phyloP scores from a whole-genome alignment of 164 flowering plant genomes.

The Tetracentron sinense region DNA sequence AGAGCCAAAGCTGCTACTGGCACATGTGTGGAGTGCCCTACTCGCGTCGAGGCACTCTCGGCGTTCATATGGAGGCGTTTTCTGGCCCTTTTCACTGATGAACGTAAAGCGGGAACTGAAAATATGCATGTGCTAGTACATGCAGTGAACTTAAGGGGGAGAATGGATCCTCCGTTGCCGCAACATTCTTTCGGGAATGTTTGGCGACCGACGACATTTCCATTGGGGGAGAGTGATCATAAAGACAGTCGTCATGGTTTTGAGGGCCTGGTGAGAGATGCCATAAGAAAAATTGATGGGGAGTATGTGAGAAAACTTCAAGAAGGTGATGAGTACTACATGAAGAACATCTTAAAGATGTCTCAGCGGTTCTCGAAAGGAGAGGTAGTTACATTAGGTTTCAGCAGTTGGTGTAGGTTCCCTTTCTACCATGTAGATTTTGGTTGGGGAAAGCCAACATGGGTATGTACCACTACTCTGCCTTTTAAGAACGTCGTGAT shows the following conservation, averaged over 20 bases:
- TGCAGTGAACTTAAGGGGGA: constrained; percentile 24
- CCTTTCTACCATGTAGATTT: not conserved
- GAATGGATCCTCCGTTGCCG: constrained; percentile 26
- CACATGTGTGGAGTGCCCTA: constrained; percentile 8
- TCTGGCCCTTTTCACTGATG: not conserved
- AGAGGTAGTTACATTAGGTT: not conserved
- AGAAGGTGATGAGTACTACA: constrained; percentile 8
- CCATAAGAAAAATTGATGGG: constrained; percentile 8
- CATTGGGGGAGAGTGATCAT: not conserved
- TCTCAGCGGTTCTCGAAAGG: not conserved
- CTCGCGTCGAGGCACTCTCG: constrained; percentile 32
- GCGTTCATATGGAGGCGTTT: constrained; percentile 25
- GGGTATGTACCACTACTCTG: not conserved
- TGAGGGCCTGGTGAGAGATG: constrained; percentile 17
- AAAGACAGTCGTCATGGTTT: not conserved
- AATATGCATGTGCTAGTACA: constrained; percentile 11
- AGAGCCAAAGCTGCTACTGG: not conserved
- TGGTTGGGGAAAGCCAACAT: not conserved
- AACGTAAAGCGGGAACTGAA: not conserved
- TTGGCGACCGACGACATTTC: not conserved
- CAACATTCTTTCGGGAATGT: constrained; percentile 27
- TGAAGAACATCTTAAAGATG: not conserved
- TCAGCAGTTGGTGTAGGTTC: not conserved
- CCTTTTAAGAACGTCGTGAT: constrained; percentile 12
- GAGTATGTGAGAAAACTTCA: constrained; percentile 16